Conservation (phyloP, 192 early-diverging fungal species). For the Kappamyces sp. region DNA sequence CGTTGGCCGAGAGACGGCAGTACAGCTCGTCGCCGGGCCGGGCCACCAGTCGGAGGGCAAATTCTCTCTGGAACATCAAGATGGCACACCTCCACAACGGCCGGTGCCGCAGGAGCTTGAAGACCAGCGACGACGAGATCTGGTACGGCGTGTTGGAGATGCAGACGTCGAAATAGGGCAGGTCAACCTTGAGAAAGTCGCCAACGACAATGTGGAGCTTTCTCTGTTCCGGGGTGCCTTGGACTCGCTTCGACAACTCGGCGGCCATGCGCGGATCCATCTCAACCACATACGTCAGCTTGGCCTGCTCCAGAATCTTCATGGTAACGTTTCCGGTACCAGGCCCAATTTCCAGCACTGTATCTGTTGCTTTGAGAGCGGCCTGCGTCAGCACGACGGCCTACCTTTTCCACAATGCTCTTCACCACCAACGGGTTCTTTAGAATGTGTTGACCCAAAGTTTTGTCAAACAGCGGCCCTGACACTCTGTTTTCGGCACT, state of each 20-base stretch:
- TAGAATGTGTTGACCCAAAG: slow-evolving; percentile 95
- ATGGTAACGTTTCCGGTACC: slow-evolving; percentile 99
- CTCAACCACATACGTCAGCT: slow-evolving; percentile 84
- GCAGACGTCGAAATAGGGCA: slow-evolving; percentile 98
- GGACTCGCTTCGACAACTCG: slow-evolving; percentile 94
- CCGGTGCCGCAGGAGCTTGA: slow-evolving; percentile 94
- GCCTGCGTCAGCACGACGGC: slow-evolving; percentile 21
- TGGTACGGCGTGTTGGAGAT: slow-evolving; percentile 98
- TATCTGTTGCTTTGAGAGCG: slow-evolving; percentile 39
- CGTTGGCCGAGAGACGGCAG: slow-evolving; percentile 88
- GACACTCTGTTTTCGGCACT: slow-evolving; percentile 5
- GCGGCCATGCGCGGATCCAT: slow-evolving; percentile 95
- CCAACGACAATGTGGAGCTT: slow-evolving; percentile 93
- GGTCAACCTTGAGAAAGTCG: slow-evolving; percentile 93
- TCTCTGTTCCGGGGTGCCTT: slow-evolving; percentile 78
- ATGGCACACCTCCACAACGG: slow-evolving; percentile 83
- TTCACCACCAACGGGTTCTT: slow-evolving; percentile 96
- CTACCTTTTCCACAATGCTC: slow-evolving; percentile 95
- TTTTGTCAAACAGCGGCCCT: slow-evolving; percentile 94
- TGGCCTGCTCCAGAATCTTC: slow-evolving; percentile 85
- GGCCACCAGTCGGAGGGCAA: slow-evolving; percentile 89
- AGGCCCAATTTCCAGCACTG: slow-evolving; percentile 84
- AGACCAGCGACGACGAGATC: slow-evolving; percentile 91
- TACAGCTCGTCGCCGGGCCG: slow-evolving; percentile 90
- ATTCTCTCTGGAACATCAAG: slow-evolving; percentile 99